phyloP scores from a whole-genome alignment of 2,329 filamentous ascomycete genomes.

The Neoarthrinium moseri region DNA sequence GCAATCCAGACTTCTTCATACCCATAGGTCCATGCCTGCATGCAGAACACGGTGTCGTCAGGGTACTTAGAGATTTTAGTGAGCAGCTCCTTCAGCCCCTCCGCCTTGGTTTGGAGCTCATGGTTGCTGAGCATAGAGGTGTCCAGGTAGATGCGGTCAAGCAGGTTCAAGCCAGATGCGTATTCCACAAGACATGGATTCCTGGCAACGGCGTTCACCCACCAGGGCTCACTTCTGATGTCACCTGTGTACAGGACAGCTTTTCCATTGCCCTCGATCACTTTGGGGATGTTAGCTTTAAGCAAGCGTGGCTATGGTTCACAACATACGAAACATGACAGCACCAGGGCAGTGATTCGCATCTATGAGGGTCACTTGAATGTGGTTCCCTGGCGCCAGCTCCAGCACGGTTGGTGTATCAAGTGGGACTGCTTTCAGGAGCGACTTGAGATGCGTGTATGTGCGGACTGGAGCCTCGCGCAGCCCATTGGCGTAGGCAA shows the following conservation, averaged over 20 bases:
- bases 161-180: conserved; percentile 57
- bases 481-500: conserved; percentile 78
- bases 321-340: conserved; percentile 74
- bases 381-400: conserved; percentile 62
- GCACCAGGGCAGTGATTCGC: conserved; percentile 90
- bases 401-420: conserved; percentile 78
- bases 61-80: conserved; percentile 68
- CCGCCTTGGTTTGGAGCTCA: conserved; percentile 61
- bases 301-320: conserved; percentile 5
- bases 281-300: conserved; percentile 28
- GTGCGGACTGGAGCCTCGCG: conserved; percentile 72
- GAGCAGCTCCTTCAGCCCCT: conserved; percentile 74
- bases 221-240: conserved; percentile 82
- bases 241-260: conserved; percentile 88
- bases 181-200: conserved; percentile 77
- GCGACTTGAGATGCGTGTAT: conserved; percentile 71
- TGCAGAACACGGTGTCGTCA: conserved; percentile 73
- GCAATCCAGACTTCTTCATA: conserved; percentile 93
- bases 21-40: conserved; percentile 88
- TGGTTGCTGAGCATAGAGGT: conserved; percentile 66
- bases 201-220: conserved; percentile 70
- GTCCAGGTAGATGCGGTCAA: conserved; percentile 87
- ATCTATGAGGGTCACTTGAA: conserved; percentile 82
- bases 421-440: conserved; percentile 78
- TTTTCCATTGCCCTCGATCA: conserved; percentile 72